Evolutionary conservation across 257 asterid genomes (phyloP).

Genomic region (Nemophila menziesii): DNA sequence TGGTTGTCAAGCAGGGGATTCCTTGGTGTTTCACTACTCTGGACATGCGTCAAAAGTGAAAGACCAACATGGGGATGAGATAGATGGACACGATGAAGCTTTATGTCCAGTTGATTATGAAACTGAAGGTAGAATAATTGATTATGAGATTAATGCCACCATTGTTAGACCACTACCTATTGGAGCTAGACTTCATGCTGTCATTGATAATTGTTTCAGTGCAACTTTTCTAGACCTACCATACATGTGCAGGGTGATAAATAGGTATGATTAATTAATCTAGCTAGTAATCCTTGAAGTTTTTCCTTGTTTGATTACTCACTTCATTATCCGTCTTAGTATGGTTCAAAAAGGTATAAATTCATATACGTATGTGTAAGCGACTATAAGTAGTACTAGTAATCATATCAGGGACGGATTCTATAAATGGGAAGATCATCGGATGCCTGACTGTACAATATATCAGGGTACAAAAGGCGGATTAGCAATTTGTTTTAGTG

Average conservation of each 20-base stretch:
- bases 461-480: conserved; percentile 60
- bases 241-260: conserved; percentile 17
- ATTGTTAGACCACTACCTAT: conserved; percentile 37
- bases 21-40: conserved; percentile 38
- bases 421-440: conserved; percentile 33
- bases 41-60: conserved; percentile 30
- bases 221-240: conserved; percentile 76
- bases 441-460: no score
- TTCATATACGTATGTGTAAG: background rate
- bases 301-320: background rate
- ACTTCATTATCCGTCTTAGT: background rate
- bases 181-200: conserved; percentile 60
- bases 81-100: conserved; percentile 35
- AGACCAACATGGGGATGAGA: conserved; percentile 21
- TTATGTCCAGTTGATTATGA: conserved; percentile 55
- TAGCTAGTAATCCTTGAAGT: background rate
- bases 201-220: conserved; percentile 67
- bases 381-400: no score
- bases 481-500: conserved; percentile 53
- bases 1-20: conserved; percentile 23
- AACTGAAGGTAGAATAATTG: conserved; percentile 39
- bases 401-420: background rate
- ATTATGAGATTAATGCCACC: conserved; percentile 39
- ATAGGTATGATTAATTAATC: conserved; percentile 11
- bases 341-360: background rate